A percentile compares a stretch with the other conserved stretches of the same genome.
These are phyloP conservation scores for Carallia pectinifolia DNA, from an alignment of 345 rosid species.

Conservation along the genomic window DNA sequence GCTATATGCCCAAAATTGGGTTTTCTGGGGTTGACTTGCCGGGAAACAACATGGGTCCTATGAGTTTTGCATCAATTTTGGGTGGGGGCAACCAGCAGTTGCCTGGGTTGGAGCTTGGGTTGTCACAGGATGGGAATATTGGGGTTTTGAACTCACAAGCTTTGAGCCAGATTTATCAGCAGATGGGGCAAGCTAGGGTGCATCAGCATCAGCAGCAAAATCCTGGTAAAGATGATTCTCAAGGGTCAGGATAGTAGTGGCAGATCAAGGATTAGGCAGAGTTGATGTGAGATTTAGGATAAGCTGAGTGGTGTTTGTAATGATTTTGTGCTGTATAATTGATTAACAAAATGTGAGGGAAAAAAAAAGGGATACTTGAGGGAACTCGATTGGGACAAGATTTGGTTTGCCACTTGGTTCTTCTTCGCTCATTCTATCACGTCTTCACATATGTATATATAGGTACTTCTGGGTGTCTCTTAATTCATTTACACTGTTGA, in stretches of 20 bases:
- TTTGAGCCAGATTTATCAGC: slow-evolving; percentile 84
- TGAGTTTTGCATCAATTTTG: slow-evolving; percentile 78
- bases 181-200: slow-evolving; percentile 68
- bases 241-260: slow-evolving; percentile 70
- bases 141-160: slow-evolving; percentile 77
- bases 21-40: slow-evolving; percentile 80
- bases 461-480: slow-evolving; percentile 31
- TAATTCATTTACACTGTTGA: slow-evolving; percentile 1
- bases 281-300: slow-evolving; percentile 19
- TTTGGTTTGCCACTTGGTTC: slow-evolving; percentile 40
- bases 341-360: slow-evolving; percentile 14
- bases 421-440: slow-evolving; percentile 30
- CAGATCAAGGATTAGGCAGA: slow-evolving; percentile 23
- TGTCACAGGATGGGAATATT: slow-evolving; percentile 90
- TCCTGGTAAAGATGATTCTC: slow-evolving; percentile 74
- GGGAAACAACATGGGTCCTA: slow-evolving; percentile 50
- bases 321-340: slow-evolving; percentile 50
- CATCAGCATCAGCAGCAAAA: slow-evolving; percentile 44
- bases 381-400: slow-evolving; percentile 42
- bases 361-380: slow-evolving; percentile 31
- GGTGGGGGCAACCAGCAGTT: slow-evolving; percentile 54
- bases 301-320: slow-evolving; percentile 31
- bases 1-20: slow-evolving; percentile 59
- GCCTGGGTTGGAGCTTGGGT: slow-evolving; percentile 92
- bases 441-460: slow-evolving; percentile 35